Evolutionary conservation across 2,329 filamentous ascomycete species (phyloP).

Genomic region (Diaporthe vexans): DNA sequence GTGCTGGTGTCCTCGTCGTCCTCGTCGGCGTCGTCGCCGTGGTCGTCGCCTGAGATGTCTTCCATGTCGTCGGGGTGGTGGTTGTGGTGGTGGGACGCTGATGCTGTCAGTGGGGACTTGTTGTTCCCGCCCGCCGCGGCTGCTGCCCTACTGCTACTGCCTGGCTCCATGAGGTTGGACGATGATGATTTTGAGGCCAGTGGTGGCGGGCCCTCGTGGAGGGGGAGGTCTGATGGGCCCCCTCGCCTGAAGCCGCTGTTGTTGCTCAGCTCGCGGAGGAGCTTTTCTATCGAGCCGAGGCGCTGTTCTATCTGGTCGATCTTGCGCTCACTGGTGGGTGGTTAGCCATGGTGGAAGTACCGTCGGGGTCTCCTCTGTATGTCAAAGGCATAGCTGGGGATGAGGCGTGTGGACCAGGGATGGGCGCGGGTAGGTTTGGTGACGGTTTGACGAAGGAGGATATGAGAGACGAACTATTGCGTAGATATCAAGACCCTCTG

Average conservation of each 20-base stretch:
- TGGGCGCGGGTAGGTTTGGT: too few relatives aligned
- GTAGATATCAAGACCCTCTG: conserved; percentile 72
- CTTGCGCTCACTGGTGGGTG: conserved; percentile 62
- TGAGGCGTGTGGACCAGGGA: too few relatives aligned
- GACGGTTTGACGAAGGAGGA: too few relatives aligned
- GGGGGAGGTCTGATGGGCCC: conserved; percentile 19
- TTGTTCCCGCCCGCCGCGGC: not conserved
- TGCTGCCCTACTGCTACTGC: not conserved
- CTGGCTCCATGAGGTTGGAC: conserved; percentile 16
- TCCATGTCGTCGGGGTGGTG: conserved; percentile 20
- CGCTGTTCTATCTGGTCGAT: conserved; percentile 63
- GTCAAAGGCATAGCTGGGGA: too few relatives aligned
- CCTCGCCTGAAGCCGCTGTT: conserved; percentile 42
- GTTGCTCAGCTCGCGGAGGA: conserved; percentile 56
- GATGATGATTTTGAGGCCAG: not conserved
- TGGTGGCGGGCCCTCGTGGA: conserved; percentile 32
- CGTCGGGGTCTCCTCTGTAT: too few relatives aligned
- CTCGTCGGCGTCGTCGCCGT: conserved; percentile 44
- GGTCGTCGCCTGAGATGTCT: conserved; percentile 21
- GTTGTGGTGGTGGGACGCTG: too few relatives aligned
- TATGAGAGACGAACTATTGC: conserved; percentile 65
- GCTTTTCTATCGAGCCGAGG: conserved; percentile 59
- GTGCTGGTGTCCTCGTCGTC: conserved; percentile 48
- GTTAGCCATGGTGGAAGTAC: too few relatives aligned
- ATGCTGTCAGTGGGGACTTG: not conserved